Percentiles rank a stretch among this genome's conserved stretches.
phyloP scores from a whole-genome alignment of 768 basidiomycete species.

The Mrakia frigida region DNA sequence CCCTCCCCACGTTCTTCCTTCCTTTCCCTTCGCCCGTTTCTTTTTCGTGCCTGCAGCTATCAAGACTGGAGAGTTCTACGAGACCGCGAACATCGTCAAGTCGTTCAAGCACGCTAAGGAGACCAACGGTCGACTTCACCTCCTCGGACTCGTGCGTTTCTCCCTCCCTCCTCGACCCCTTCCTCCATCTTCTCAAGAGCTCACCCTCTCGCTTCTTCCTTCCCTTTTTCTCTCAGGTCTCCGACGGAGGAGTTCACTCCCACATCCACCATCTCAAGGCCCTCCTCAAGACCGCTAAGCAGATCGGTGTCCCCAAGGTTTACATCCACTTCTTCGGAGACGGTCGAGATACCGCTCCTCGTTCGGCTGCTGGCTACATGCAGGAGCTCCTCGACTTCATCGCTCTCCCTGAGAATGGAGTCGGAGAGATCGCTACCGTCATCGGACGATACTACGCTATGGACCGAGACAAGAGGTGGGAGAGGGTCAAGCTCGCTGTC shows the following conservation, averaged over 20 bases:
- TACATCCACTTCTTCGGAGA: slow-evolving; percentile 94
- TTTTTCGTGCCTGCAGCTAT: slow-evolving; percentile 52
- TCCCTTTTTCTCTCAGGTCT: slow-evolving; percentile 53
- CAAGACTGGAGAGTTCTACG: slow-evolving; percentile 80
- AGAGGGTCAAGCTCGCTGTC: slow-evolving; percentile 80
- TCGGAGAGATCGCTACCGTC: slow-evolving; percentile 74
- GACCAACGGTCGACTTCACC: slow-evolving; percentile 74
- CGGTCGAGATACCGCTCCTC: slow-evolving; percentile 88
- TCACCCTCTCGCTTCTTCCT: slow-evolving; percentile 9
- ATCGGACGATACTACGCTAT: slow-evolving; percentile 92
- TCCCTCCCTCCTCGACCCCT: not conserved
- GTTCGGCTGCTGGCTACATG: slow-evolving; percentile 70
- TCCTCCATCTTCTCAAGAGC: not conserved
- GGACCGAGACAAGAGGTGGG: slow-evolving; percentile 97
- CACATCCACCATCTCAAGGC: slow-evolving; percentile 87
- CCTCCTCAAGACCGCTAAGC: slow-evolving; percentile 83
- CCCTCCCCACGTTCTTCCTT: slow-evolving; percentile 3
- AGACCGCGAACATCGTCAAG: slow-evolving; percentile 65
- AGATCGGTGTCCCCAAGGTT: slow-evolving; percentile 72
- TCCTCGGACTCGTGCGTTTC: slow-evolving; percentile 70
- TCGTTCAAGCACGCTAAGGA: slow-evolving; percentile 73
- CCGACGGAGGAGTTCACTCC: slow-evolving; percentile 95
- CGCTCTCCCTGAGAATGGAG: slow-evolving; percentile 51
- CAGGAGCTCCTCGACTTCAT: slow-evolving; percentile 72
- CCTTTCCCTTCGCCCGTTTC: not conserved